phyloP scores from a whole-genome alignment of 2,329 filamentous ascomycete genomes.

The Nannizzia gypsea region DNA sequence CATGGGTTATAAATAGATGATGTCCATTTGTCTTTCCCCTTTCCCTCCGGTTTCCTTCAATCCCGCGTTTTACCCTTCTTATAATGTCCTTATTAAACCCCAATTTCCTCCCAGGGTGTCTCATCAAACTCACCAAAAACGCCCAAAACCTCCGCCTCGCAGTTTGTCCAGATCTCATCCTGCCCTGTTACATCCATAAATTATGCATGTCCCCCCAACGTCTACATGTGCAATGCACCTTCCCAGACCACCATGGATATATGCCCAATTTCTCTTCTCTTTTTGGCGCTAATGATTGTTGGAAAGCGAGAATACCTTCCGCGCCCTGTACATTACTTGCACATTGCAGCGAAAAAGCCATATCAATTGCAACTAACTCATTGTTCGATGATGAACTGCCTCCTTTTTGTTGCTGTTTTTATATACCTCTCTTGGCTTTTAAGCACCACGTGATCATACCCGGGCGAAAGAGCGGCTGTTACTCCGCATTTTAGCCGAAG shows the following conservation, averaged over 20 bases:
- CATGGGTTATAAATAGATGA: constrained; percentile 4
- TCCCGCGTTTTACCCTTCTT: not conserved
- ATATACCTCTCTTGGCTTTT: not conserved
- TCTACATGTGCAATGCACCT: not conserved
- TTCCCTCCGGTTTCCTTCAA: not conserved
- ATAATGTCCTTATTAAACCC: constrained; percentile 3
- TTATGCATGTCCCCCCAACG: not conserved
- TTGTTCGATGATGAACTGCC: not conserved
- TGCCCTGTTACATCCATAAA: not conserved
- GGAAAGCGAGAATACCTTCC: not conserved
- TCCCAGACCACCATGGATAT: not conserved
- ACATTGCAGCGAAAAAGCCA: constrained; percentile 1
- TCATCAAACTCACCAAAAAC: not conserved
- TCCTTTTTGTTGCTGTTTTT: not conserved
- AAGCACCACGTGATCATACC: not conserved
- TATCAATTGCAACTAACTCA: not conserved
- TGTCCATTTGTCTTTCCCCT: not conserved
- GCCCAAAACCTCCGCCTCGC: not conserved
- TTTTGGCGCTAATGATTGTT: constrained; percentile 2
- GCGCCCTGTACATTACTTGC: constrained; percentile 2
- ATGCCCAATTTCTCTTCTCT: not conserved
- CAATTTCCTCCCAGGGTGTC: not conserved
- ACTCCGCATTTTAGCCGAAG: not conserved
- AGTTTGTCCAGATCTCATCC: not conserved
- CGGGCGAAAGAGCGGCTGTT: not conserved